Percentiles rank a stretch among this genome's conserved stretches.
Evolutionary conservation across 768 basidiomycete species (phyloP).

Genomic region (Termitomyces sp.): DNA sequence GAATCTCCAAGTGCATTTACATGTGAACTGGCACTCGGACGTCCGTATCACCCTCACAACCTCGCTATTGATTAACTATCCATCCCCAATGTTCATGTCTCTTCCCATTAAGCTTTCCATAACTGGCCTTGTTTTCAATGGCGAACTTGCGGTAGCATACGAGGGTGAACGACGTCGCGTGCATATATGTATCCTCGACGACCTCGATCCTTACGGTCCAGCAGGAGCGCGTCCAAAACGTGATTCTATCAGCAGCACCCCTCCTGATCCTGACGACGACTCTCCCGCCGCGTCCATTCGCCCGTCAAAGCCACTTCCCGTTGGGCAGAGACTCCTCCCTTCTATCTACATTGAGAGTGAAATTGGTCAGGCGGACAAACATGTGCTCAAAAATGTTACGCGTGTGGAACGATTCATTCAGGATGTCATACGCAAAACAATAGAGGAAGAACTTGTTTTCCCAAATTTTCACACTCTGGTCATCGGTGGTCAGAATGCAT

Average conservation of each 20-base stretch:
- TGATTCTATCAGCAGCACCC: conserved; percentile 42
- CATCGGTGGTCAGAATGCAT: conserved; percentile 15
- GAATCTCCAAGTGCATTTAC: conserved; percentile 87
- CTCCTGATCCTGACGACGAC: conserved; percentile 65
- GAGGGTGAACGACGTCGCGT: conserved; percentile 78
- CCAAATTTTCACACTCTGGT: conserved; percentile 90
- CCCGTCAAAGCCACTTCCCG: conserved; percentile 64
- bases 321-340: conserved; percentile 82
- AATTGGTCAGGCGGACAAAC: conserved; percentile 93
- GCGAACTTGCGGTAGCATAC: conserved; percentile 89
- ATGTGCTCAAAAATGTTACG: conserved; percentile 93
- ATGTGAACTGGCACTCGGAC: conserved; percentile 83
- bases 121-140: conserved; percentile 81
- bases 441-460: conserved; percentile 95
- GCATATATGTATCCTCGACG: conserved; percentile 87
- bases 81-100: conserved; percentile 94
- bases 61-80: conserved; percentile 94
- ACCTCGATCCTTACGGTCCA: conserved; percentile 81
- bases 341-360: conserved; percentile 93
- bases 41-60: conserved; percentile 87
- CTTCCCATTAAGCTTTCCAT: conserved; percentile 93
- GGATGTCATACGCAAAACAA: conserved; percentile 90
- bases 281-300: conserved; percentile 34
- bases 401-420: conserved; percentile 94
- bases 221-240: conserved; percentile 53